phyloP scores from a whole-genome alignment of 2,329 filamentous ascomycete genomes.

The Xylariaceae sp. region DNA sequence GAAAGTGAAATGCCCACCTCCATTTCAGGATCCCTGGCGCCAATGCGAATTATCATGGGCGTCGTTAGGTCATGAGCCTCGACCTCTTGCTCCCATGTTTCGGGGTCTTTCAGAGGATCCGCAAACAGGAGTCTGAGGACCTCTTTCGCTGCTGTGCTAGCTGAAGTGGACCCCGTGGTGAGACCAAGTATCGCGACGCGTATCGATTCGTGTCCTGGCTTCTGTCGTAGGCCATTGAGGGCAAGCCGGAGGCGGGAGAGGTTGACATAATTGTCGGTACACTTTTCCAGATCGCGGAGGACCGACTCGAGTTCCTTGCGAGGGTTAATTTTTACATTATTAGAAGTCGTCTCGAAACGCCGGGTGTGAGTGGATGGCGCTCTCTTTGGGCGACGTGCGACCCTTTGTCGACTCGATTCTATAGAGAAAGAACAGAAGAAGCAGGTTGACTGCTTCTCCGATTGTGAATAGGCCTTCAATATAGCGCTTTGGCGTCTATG shows the following conservation, averaged over 20 bases:
- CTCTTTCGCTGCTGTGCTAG: conserved; percentile 53
- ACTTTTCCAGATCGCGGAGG: conserved; percentile 57
- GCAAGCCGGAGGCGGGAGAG: conserved; percentile 69
- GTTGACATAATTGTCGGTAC: conserved; percentile 59
- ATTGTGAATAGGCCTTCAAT: conserved; percentile 3
- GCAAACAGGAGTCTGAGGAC: conserved; percentile 67
- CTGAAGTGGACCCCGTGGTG: conserved; percentile 36
- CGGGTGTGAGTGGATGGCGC: conserved; percentile 19
- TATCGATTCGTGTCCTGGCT: conserved; percentile 53
- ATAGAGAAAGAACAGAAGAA: conserved; percentile 32
- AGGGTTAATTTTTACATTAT: conserved; percentile 20
- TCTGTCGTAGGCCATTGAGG: conserved; percentile 58
- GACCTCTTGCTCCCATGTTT: conserved; percentile 64
- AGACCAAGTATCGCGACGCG: conserved; percentile 56
- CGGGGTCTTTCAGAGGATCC: conserved; percentile 61
- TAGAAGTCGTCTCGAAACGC: conserved; percentile 20
- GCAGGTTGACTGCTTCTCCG: conserved; percentile 25
- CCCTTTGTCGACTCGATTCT: conserved; percentile 8
- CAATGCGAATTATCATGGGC: conserved; percentile 62
- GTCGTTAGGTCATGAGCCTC: conserved; percentile 46
- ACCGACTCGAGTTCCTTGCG: conserved; percentile 55
- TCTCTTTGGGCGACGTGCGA: conserved; percentile 23
- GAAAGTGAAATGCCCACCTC: conserved; percentile 40
- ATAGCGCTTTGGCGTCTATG: conserved; percentile 23
- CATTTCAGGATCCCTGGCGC: conserved; percentile 33